phyloP scores from a whole-genome alignment of 2,329 filamentous ascomycete species.

The Penicillium polonicum region DNA sequence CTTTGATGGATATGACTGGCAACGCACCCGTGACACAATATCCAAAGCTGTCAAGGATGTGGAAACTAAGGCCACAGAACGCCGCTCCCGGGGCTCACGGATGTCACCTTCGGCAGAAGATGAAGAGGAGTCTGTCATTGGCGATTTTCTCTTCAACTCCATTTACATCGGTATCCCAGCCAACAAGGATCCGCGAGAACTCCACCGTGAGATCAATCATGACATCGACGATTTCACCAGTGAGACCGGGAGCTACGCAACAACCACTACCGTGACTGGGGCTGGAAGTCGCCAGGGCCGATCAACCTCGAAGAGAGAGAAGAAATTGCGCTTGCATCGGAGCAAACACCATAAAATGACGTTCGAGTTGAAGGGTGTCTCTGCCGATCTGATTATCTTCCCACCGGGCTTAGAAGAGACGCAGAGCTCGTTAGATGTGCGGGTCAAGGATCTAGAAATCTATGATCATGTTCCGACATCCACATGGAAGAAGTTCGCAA shows the following conservation, averaged over 20 bases:
- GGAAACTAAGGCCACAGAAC: conserved; percentile 76
- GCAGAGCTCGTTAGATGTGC: conserved; percentile 80
- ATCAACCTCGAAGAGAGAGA: conserved; percentile 44
- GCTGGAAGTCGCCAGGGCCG: conserved; percentile 39
- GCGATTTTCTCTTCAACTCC: conserved; percentile 96
- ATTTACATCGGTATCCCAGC: conserved; percentile 94
- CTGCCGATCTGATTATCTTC: conserved; percentile 77
- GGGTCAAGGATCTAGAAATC: conserved; percentile 79
- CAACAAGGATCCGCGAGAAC: conserved; percentile 78
- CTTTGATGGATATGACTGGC: conserved; percentile 98
- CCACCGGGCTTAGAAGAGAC: conserved; percentile 75
- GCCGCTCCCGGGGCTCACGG: conserved; percentile 59
- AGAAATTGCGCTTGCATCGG: conserved; percentile 71
- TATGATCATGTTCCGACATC: conserved; percentile 94
- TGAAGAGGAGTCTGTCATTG: conserved; percentile 82
- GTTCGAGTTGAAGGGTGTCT: conserved; percentile 84
- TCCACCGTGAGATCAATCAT: conserved; percentile 81
- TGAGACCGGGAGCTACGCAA: conserved; percentile 86
- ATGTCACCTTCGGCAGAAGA: conserved; percentile 55
- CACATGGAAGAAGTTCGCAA: conserved; percentile 97
- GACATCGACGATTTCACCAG: conserved; percentile 81
- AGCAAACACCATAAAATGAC: conserved; percentile 94
- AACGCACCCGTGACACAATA: conserved; percentile 79
- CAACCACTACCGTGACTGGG: conserved; percentile 59
- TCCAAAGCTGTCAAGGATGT: conserved; percentile 85